Evolutionary conservation across 257 asterid genomes (phyloP), one percentile per base, ranked within the genome.

Genomic region (Thymus mandschuricus): DNA sequence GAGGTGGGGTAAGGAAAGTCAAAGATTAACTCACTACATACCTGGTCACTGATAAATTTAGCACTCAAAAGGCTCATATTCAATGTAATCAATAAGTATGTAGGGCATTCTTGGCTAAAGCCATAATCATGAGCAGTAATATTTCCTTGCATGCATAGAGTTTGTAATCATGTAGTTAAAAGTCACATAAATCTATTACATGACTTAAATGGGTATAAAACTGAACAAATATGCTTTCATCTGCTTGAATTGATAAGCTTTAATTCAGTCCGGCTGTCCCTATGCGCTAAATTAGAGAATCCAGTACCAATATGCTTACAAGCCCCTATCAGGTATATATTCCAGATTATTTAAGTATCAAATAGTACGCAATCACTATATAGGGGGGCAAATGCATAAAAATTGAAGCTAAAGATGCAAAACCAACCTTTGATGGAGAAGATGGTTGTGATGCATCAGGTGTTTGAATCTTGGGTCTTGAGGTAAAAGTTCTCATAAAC

Each of bases 391-490:
- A 59, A 64, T 58, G 71, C 33, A 67, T 45, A 28, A 7, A 69
- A 43, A 50, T 41, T 38, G 60, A 69, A 73, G 74, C 35, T 46
- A 59, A 45, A 71, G 62, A 60, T 52, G 60, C 49, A 63, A 44
- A 51, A 69, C 81, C 10, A 70, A 95, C 98, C 99, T 92, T 90
- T 75, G 95, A 74, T 66, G 95, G 96, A 81, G 98, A 87, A 72
- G 94, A 79, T 72, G 92, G 88, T 54, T 75, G 78, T 40, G 77
- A 66, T 70, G 66, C 75, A 74, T 89, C 95, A 44, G 92, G 75
- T 74, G 85, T 74, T 11, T 11, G 87, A 74, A 29, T 71, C 80
- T 86, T 95, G 0, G 94, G 79, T 78, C 86, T 95, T 60, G 97
- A 82, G 67, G 97, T 80, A 84, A 88, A 95, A 81, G 90, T 92